Evolutionary conservation across 352 stramenopile genomes (phyloP).

Genomic region (Phytophthora sojae): DNA sequence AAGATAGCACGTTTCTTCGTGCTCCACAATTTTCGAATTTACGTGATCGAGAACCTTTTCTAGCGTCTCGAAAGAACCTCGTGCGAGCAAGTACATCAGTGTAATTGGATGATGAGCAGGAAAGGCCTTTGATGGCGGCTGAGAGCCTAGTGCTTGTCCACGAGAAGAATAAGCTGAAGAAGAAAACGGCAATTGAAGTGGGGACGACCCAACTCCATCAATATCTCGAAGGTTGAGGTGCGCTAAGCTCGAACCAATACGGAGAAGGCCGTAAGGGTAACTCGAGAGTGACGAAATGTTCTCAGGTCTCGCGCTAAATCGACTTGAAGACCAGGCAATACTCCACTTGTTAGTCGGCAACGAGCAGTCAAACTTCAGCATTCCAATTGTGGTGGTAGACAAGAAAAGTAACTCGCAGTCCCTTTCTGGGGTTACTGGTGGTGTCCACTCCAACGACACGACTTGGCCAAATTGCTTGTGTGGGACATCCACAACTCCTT

Average conservation of each 20-base stretch:
- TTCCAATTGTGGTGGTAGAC: constrained; percentile 67
- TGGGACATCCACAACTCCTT: constrained; percentile 61
- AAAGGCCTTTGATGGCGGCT: constrained; percentile 30
- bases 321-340: constrained; percentile 69
- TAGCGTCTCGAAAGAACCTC: constrained; percentile 71
- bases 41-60: constrained; percentile 67
- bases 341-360: constrained; percentile 55
- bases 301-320: constrained; percentile 61
- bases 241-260: constrained; percentile 58
- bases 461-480: constrained; percentile 70
- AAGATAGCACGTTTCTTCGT: constrained; percentile 83
- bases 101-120: constrained; percentile 66
- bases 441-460: constrained; percentile 74
- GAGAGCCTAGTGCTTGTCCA: constrained; percentile 12
- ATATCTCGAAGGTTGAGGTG: constrained; percentile 70
- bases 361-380: constrained; percentile 62
- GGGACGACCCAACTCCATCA: constrained; percentile 28
- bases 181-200: constrained; percentile 15
- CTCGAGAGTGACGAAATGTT: constrained; percentile 57
- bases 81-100: constrained; percentile 74
- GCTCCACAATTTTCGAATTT: constrained; percentile 58
- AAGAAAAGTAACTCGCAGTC: constrained; percentile 72
- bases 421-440: constrained; percentile 52
- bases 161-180: constrained; percentile 6
- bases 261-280: constrained; percentile 61